Evolutionary conservation across 2,329 filamentous ascomycete species (phyloP).

Genomic region (Ceratocystis colombiana): DNA sequence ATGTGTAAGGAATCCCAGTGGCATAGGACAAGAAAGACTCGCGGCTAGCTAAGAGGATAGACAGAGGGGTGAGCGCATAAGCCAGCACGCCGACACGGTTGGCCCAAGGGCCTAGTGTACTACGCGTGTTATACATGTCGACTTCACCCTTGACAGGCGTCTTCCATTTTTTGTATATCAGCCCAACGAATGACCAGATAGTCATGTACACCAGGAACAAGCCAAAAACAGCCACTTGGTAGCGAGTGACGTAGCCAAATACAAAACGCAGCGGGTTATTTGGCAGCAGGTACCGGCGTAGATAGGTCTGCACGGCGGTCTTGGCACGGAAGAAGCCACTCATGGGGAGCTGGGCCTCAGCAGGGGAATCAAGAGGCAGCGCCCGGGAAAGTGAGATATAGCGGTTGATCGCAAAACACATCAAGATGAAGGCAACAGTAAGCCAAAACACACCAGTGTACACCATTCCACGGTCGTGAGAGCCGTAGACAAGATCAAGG

Average conservation of each 20-base stretch:
- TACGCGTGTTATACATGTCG: slow-evolving; percentile 52
- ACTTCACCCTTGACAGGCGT: slow-evolving; percentile 53
- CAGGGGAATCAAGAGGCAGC: slow-evolving; percentile 26
- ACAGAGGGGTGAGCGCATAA: slow-evolving; percentile 63
- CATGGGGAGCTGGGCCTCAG: slow-evolving; percentile 26
- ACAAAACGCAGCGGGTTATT: slow-evolving; percentile 44
- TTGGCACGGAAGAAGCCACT: slow-evolving; percentile 17
- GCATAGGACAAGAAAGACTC: slow-evolving; percentile 60
- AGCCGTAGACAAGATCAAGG: slow-evolving; percentile 42
- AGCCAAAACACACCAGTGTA: slow-evolving; percentile 44
- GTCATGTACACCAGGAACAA: slow-evolving; percentile 52
- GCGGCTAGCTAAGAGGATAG: slow-evolving; percentile 54
- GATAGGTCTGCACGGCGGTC: slow-evolving; percentile 25
- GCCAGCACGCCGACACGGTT: slow-evolving; percentile 61
- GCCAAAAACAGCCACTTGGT: slow-evolving; percentile 54
- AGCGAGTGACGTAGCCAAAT: slow-evolving; percentile 58
- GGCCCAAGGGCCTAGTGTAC: slow-evolving; percentile 55
- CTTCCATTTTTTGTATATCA: slow-evolving; percentile 57
- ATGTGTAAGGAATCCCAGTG: slow-evolving; percentile 65
- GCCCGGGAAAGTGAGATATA: background rate
- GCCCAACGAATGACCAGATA: slow-evolving; percentile 59
- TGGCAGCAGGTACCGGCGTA: slow-evolving; percentile 48
- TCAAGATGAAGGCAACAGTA: slow-evolving; percentile 37
- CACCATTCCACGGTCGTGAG: slow-evolving; percentile 43
- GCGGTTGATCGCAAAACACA: slow-evolving; percentile 34